phyloP scores from a whole-genome alignment of 208 protist genomes.

The Tritrichomonas foetus region DNA sequence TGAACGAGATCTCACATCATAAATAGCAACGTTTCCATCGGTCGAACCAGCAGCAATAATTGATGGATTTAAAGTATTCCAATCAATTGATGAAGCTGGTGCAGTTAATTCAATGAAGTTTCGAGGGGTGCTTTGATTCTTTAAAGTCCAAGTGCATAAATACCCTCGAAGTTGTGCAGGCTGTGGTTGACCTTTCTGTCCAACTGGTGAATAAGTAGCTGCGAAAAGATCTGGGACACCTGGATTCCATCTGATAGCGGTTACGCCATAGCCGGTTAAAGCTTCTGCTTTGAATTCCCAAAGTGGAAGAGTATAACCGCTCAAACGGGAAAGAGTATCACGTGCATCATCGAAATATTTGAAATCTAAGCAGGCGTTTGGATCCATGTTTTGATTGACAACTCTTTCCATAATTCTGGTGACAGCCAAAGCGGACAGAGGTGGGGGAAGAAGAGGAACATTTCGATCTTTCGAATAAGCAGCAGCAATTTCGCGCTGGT shows the following conservation, averaged over 20 bases:
- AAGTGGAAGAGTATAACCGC: not conserved
- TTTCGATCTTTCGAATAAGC: not conserved
- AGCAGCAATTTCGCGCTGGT: not conserved
- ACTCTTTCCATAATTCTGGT: not conserved
- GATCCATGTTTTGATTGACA: conserved; percentile 25
- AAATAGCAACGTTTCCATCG: conserved; percentile 15
- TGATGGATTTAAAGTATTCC: not conserved
- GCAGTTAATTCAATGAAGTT: not conserved
- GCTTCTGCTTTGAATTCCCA: not conserved
- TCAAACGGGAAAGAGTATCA: not conserved
- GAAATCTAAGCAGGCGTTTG: not conserved
- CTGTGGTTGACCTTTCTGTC: not conserved
- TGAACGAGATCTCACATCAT: not conserved
- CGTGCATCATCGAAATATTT: conserved; percentile 16
- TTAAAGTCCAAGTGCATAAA: conserved; percentile 8
- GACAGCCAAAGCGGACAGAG: not conserved
- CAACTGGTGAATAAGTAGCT: not conserved
- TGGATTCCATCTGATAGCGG: not conserved
- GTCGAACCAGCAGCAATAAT: not conserved
- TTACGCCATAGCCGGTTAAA: not conserved
- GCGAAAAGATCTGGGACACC: not conserved
- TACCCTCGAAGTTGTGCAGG: not conserved
- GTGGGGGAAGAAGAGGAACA: not conserved
- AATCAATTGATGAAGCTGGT: not conserved
- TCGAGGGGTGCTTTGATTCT: not conserved